phyloP scores from a whole-genome alignment of 768 basidiomycete genomes.

The Rhodotorula kratochvilovae region DNA sequence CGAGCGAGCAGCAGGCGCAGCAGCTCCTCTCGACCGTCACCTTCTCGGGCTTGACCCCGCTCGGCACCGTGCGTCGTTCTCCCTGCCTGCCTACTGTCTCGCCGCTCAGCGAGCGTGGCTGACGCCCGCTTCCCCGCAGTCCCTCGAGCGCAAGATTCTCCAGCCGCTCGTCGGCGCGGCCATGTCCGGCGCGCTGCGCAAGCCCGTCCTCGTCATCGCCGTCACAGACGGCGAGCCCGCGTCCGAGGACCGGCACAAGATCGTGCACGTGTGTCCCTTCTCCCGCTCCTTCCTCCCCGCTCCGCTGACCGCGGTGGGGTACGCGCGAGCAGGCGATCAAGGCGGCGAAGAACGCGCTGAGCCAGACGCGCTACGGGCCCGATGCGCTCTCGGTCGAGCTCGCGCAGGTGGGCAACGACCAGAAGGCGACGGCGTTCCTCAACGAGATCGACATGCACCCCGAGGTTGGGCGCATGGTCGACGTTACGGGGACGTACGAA shows the following conservation, averaged over 20 bases:
- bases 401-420: constrained; percentile 6
- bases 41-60: constrained; percentile 43
- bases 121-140: not conserved
- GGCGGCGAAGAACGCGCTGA: constrained; percentile 8
- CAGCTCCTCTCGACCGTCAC: constrained; percentile 48
- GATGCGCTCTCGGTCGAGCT: constrained; percentile 46
- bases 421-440: constrained; percentile 47
- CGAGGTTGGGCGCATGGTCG: constrained; percentile 47
- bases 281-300: not conserved
- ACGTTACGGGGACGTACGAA: constrained; percentile 30
- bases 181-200: constrained; percentile 43
- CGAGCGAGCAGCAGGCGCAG: constrained; percentile 45
- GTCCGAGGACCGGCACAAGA: constrained; percentile 23
- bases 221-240: constrained; percentile 41
- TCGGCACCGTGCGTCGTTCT: constrained; percentile 8
- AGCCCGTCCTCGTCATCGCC: constrained; percentile 50
- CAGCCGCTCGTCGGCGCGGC: constrained; percentile 51
- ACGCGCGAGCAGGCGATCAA: constrained; percentile 8
- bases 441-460: constrained; percentile 48
- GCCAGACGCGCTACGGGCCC: constrained; percentile 39
- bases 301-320: not conserved
- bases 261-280: not conserved
- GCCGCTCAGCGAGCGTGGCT: no score
- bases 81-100: not conserved
- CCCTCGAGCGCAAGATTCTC: constrained; percentile 48